Conservation (phyloP, 75 land plant genomes). For the Sequoiadendron giganteum region DNA sequence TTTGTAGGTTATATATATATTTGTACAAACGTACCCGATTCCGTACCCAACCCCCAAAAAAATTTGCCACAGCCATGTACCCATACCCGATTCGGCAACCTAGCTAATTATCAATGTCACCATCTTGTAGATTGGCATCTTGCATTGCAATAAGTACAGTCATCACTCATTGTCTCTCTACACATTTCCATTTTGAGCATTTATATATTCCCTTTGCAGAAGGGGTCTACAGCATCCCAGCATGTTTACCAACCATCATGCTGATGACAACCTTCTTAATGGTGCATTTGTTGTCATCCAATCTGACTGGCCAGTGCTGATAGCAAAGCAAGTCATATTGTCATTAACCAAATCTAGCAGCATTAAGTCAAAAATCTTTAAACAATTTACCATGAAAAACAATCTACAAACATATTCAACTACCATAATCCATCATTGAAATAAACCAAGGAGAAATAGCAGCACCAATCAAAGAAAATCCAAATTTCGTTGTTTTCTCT, state of each 20-base stretch:
- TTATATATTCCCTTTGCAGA: no score
- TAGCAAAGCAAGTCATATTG: neutral
- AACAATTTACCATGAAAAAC: neutral
- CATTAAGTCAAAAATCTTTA: neutral
- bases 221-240: neutral
- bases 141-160: neutral
- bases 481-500: no score
- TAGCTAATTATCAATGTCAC: neutral
- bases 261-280: neutral
- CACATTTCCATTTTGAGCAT: neutral
- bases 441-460: neutral
- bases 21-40: no score
- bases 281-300: neutral
- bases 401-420: neutral
- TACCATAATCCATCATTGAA: neutral
- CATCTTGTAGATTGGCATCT: neutral
- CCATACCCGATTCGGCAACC: no score
- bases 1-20: no score
- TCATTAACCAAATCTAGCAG: neutral
- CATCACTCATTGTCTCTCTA: neutral
- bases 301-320: neutral
- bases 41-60: no score
- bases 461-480: neutral
- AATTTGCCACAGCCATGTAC: no score
- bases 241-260: neutral